A percentile compares a stretch with the other conserved stretches of the same genome.
phyloP scores from a whole-genome alignment of 2,329 filamentous ascomycete species.

The Arthrobotrys sphaeroides region DNA sequence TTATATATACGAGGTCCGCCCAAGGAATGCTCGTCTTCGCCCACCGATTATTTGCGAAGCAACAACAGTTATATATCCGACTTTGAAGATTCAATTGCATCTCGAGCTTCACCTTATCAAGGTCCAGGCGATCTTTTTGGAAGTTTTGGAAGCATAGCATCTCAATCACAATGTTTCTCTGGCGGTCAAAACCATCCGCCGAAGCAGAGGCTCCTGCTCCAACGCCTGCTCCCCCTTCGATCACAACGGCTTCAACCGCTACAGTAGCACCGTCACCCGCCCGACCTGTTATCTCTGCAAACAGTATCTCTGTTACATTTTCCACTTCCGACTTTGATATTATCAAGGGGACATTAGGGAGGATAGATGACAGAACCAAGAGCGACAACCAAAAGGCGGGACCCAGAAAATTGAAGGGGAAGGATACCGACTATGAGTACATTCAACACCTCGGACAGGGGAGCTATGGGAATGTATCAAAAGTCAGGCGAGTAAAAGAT shows the following conservation, averaged over 20 bases:
- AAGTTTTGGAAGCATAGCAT: slow-evolving; percentile 19
- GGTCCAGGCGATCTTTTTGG: slow-evolving; percentile 12
- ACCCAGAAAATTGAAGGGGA: slow-evolving; percentile 44
- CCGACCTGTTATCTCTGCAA: slow-evolving; percentile 44
- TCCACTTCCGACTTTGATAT: slow-evolving; percentile 44
- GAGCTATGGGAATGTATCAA: slow-evolving; percentile 52
- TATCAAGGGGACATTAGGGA: slow-evolving; percentile 51
- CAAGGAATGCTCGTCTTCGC: slow-evolving; percentile 35
- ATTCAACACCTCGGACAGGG: slow-evolving; percentile 52
- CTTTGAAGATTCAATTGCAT: slow-evolving; percentile 7
- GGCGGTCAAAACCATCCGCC: slow-evolving; percentile 17
- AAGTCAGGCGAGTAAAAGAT: slow-evolving; percentile 43
- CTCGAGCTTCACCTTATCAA: slow-evolving; percentile 17
- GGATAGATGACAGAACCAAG: slow-evolving; percentile 39
- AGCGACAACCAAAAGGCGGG: slow-evolving; percentile 26
- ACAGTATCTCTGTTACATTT: slow-evolving; percentile 52
- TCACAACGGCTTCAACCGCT: not conserved
- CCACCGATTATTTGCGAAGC: slow-evolving; percentile 30
- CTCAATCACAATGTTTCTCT: slow-evolving; percentile 46
- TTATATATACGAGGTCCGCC: slow-evolving; percentile 51
- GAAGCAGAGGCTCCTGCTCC: slow-evolving; percentile 27
- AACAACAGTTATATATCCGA: slow-evolving; percentile 24
- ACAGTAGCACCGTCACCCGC: slow-evolving; percentile 19
- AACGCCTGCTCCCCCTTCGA: slow-evolving; percentile 4
- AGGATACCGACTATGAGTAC: slow-evolving; percentile 51